Evolutionary conservation across 805 yeast species (phyloP).

Genomic region (Yarrowia sp.): DNA sequence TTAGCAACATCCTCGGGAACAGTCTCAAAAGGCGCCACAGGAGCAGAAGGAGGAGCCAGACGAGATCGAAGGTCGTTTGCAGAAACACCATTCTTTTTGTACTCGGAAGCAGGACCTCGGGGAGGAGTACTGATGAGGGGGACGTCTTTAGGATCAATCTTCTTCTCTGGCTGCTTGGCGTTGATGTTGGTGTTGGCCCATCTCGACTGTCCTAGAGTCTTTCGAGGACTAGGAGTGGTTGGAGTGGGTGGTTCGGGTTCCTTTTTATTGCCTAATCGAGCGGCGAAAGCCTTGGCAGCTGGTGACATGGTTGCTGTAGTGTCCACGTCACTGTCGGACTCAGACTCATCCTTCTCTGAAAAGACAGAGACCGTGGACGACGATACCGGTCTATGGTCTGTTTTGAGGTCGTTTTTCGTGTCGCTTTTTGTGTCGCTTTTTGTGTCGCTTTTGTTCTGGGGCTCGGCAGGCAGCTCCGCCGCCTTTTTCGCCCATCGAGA

Average conservation of each 20-base stretch:
- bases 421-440: not conserved
- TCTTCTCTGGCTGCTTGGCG: not conserved
- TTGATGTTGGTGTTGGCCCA: not conserved
- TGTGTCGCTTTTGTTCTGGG: too few relatives aligned
- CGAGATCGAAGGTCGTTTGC: conserved; percentile 15
- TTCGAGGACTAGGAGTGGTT: not conserved
- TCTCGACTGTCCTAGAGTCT: not conserved
- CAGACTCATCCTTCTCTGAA: conserved; percentile 4
- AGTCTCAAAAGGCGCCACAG: conserved; percentile 6
- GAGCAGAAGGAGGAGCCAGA: not conserved
- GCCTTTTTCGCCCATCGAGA: conserved; percentile 23
- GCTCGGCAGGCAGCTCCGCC: conserved; percentile 6
- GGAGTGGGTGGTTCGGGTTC: not conserved
- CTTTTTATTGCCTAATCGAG: conserved; percentile 1
- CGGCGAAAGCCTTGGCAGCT: conserved; percentile 20
- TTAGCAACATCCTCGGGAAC: conserved; percentile 8
- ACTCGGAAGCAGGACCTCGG: conserved; percentile 12
- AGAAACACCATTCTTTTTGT: not conserved
- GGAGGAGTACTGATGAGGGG: conserved; percentile 20
- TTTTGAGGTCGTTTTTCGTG: not conserved
- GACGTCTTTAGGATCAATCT: conserved; percentile 16
- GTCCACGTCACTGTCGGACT: conserved; percentile 24
- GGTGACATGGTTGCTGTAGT: not conserved
- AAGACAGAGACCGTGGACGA: conserved; percentile 14
- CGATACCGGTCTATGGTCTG: not conserved